Base-by-base conservation (phyloP, 495 filamentous ascomycete genomes). In the Penicillium odoratum region DNA sequence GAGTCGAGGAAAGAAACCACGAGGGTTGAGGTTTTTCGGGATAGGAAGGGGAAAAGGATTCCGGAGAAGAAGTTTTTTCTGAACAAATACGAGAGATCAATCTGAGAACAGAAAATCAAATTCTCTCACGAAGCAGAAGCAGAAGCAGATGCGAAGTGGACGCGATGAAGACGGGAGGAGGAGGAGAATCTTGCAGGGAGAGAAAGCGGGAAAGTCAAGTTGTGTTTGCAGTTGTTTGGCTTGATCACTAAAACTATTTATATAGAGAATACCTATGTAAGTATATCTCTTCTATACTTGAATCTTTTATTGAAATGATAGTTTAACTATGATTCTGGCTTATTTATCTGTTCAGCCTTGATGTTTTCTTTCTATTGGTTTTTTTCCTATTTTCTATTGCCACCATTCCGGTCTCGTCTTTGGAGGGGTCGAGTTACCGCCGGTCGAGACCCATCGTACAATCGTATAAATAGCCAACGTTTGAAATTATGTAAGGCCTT, bases 171-270 rank as follows among this genome's bases (percentile, higher is more conserved):
- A 43, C 29, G 52, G 42, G 42, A 55, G 30, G 42, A n/a, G 38
- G 45, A 66, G 61, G 64, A 69, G 63, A 66, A 64, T 62, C 58
- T 66, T 66, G 63, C 59, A 62, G 59, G 60, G 55, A 59, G 59
- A 59, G 59, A 58, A 63, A 66, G 63, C 64, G 63, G 66, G 63
- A 66, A 66, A 56, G 61, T 21, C 33, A 33, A 49, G 58, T 62
- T 65, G 66, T 69, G 66, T 69, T 69, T 66, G 63, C 56, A 57
- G 51, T 48, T 69, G 66, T 66, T 69, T 66, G 66, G 55, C 51
- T 62, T 57, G 52, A 43, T 40, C 49, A 51, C 38, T 15, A 40
- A n/a, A 16, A 40, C 38, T 40, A 40, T 40, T 40, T 40, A 40
- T 40, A 40, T 40, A 40, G 21, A 21, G 21, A 21, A 21, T 21